phyloP scores from a whole-genome alignment of 148 eudicot species.

The Simmondsia chinensis region DNA sequence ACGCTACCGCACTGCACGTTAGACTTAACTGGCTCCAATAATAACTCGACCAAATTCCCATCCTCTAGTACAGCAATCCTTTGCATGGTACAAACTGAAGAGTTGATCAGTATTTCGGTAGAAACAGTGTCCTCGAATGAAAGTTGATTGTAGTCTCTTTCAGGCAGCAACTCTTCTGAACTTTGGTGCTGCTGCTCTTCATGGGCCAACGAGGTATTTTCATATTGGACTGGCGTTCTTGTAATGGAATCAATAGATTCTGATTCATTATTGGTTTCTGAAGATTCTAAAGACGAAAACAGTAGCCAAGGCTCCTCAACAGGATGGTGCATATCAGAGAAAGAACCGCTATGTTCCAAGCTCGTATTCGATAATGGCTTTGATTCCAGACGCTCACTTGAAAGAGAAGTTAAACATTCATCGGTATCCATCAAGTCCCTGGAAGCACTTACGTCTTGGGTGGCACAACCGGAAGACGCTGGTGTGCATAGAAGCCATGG shows the following conservation, averaged over 20 bases:
- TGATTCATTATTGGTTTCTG: constrained; percentile 12
- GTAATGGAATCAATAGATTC: constrained; percentile 13
- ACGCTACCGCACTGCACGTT: constrained; percentile 87
- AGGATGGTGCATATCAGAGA: constrained; percentile 32
- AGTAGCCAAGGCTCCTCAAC: constrained; percentile 92
- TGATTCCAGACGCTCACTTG: constrained; percentile 13
- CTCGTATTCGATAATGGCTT: neutral
- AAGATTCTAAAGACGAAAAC: constrained; percentile 17
- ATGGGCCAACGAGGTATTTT: constrained; percentile 12
- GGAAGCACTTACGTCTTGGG: constrained; percentile 16
- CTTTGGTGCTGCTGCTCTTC: constrained; percentile 22
- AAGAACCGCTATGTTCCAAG: constrained; percentile 8
- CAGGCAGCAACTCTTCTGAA: constrained; percentile 33
- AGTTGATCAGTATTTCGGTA: constrained; percentile 74
- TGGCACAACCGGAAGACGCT: constrained; percentile 11
- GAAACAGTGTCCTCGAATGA: constrained; percentile 35
- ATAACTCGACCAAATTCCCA: constrained; percentile 70
- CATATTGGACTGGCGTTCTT: constrained; percentile 17
- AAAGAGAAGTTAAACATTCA: constrained; percentile 7
- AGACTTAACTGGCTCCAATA: constrained; percentile 80
- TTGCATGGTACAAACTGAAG: constrained; percentile 89
- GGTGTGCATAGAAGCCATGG: constrained; percentile 68
- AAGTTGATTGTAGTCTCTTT: constrained; percentile 25
- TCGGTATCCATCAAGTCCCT: constrained; percentile 14
- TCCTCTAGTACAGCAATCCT: constrained; percentile 94